Conservation (phyloP, 371 early-diverging fungal species). For the Catenaria anguillulae region DNA sequence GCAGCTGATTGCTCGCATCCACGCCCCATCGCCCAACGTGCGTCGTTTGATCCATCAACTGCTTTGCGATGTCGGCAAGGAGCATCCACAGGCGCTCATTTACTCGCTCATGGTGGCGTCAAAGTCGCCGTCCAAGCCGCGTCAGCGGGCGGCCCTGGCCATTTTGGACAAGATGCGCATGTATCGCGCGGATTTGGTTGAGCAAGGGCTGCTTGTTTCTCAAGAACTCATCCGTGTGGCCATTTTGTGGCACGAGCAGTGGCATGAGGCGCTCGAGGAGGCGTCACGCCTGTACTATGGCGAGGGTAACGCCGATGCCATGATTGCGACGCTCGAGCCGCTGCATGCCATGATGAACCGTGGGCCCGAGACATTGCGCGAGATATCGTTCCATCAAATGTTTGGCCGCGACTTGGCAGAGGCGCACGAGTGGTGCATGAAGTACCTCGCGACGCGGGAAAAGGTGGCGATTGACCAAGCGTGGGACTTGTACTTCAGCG, state of each 20-base stretch:
- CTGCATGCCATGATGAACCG: conserved; percentile 58
- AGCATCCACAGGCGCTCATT: conserved; percentile 92
- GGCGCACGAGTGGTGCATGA: conserved; percentile 76
- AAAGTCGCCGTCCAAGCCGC: conserved; percentile 62
- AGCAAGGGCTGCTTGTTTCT: conserved; percentile 80
- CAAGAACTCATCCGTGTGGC: conserved; percentile 94
- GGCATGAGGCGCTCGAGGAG: conserved; percentile 91
- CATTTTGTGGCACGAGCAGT: conserved; percentile 94
- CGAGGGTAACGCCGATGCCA: conserved; percentile 73
- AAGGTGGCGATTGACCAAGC: conserved; percentile 78
- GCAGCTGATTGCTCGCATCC: conserved; percentile 90
- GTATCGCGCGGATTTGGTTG: conserved; percentile 69
- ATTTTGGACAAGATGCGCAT: conserved; percentile 87
- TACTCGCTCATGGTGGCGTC: conserved; percentile 93
- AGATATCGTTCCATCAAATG: conserved; percentile 84
- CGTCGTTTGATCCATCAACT: conserved; percentile 77
- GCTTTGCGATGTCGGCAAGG: conserved; percentile 80
- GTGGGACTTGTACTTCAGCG: conserved; percentile 81
- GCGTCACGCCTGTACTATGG: conserved; percentile 76
- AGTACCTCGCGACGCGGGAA: conserved; percentile 61
- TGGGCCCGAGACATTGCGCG: conserved; percentile 87
- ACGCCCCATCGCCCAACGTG: conserved; percentile 65
- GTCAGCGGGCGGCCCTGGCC: conserved; percentile 69
- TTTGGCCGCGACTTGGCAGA: conserved; percentile 86
- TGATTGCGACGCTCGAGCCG: conserved; percentile 79